These are phyloP conservation scores for Xylaria sp. DNA, from an alignment of 2,329 filamentous ascomycete species.

Conservation along the genomic window DNA sequence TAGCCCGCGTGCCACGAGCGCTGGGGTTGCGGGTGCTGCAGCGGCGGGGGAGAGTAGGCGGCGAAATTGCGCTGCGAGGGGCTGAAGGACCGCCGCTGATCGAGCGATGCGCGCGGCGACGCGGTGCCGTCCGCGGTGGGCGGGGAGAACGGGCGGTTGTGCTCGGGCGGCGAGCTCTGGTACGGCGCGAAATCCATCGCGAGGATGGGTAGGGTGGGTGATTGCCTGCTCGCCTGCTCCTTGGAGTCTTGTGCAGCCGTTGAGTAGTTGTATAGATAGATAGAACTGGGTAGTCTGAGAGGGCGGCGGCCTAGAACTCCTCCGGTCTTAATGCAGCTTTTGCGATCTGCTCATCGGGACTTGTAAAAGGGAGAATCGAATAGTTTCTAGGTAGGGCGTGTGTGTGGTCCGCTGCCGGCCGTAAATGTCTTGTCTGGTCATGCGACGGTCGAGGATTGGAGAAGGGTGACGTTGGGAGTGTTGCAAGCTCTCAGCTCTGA, in stretches of 20 bases:
- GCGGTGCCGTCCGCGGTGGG: constrained; percentile 57
- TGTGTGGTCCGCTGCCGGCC: not conserved
- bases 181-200: constrained; percentile 96
- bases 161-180: constrained; percentile 90
- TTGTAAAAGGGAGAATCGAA: not conserved
- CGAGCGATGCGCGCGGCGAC: constrained; percentile 69
- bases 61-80: constrained; percentile 55
- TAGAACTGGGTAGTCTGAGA: not conserved
- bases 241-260: not conserved
- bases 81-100: constrained; percentile 63
- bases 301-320: not conserved
- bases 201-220: not conserved
- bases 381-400: not conserved
- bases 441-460: not conserved
- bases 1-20: constrained; percentile 61
- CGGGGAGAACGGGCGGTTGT: constrained; percentile 82
- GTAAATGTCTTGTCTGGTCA: not conserved
- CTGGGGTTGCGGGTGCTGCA: constrained; percentile 68
- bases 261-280: not conserved
- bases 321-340: not conserved
- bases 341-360: not conserved
- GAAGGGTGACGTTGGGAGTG: not conserved
- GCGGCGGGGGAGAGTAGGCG: constrained; percentile 59
- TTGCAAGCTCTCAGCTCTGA: not conserved
- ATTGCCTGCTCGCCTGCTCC: not conserved